A percentile compares a stretch with the other conserved stretches of the same genome.
phyloP scores from a whole-genome alignment of 202 grass and related monocot species.

The Carex arenaria region DNA sequence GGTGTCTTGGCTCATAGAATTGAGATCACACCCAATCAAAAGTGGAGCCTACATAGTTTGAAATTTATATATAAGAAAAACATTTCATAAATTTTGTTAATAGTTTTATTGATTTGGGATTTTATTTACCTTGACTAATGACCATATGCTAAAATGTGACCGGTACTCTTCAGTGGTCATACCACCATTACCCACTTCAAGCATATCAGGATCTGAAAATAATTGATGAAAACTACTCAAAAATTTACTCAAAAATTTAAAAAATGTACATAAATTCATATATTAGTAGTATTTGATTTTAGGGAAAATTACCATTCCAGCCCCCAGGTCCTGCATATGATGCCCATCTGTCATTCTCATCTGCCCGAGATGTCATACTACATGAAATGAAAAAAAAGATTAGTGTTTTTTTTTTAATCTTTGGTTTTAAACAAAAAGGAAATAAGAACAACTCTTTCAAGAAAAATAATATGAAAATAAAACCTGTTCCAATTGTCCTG shows the following conservation, averaged over 20 bases:
- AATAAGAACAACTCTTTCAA: background rate
- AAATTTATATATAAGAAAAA: background rate
- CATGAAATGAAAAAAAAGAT: conserved; percentile 18
- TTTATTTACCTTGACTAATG: conserved; percentile 62
- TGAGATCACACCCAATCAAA: conserved; percentile 84
- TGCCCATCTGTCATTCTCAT: conserved; percentile 92
- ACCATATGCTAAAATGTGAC: conserved; percentile 98
- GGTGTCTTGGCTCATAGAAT: conserved; percentile 57
- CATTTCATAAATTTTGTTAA: background rate
- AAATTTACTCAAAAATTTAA: background rate
- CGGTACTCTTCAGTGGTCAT: conserved; percentile 87
- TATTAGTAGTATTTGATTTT: background rate
- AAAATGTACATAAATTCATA: background rate
- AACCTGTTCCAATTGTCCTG: conserved; percentile 79
- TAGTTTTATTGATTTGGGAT: background rate
- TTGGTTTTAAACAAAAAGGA: background rate
- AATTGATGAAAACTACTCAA: background rate
- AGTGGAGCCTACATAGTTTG: conserved; percentile 61
- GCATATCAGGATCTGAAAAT: conserved; percentile 91
- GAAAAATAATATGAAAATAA: conserved; percentile 11
- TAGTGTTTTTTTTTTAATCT: background rate
- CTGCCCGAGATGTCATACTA: conserved; percentile 86
- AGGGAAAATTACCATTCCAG: conserved; percentile 67
- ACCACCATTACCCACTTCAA: conserved; percentile 93
- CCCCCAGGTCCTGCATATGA: conserved; percentile 74